phyloP scores from a whole-genome alignment of 1,139 yeast genomes.

The Candida mesenterica region DNA sequence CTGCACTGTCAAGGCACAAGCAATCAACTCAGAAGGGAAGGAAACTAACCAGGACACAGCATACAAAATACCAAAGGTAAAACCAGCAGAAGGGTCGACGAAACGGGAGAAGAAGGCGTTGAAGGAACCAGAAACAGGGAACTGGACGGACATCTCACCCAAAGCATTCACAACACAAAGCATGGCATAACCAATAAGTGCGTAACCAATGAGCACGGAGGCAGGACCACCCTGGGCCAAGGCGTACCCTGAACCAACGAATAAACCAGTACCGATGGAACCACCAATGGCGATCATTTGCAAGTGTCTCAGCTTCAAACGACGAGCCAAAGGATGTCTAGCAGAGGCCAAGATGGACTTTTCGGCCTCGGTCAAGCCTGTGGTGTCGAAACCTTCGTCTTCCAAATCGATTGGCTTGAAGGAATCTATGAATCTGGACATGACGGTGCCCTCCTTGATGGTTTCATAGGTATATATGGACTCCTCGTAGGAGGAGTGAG shows the following conservation, averaged over 20 bases:
- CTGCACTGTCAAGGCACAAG: slow-evolving; percentile 29
- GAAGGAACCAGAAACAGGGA: slow-evolving; percentile 31
- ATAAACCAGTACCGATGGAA: slow-evolving; percentile 42
- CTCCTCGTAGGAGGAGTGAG: slow-evolving; percentile 8
- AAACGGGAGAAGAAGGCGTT: slow-evolving; percentile 30
- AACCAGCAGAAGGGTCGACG: slow-evolving; percentile 32
- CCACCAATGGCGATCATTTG: slow-evolving; percentile 32
- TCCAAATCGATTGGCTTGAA: slow-evolving; percentile 43
- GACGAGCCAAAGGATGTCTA: slow-evolving; percentile 24
- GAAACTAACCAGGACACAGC: slow-evolving; percentile 33
- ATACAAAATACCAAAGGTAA: slow-evolving; percentile 34
- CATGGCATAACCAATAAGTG: slow-evolving; percentile 25
- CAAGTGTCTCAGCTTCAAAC: slow-evolving; percentile 28
- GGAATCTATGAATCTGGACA: slow-evolving; percentile 30
- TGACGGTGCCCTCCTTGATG: slow-evolving; percentile 15
- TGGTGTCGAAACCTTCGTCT: slow-evolving; percentile 37
- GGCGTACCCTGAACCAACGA: slow-evolving; percentile 71
- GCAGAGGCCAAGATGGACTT: slow-evolving; percentile 33
- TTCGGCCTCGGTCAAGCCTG: slow-evolving; percentile 29
- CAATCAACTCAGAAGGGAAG: slow-evolving; percentile 33
- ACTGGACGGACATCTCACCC: slow-evolving; percentile 30
- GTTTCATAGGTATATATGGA: slow-evolving; percentile 16
- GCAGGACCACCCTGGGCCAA: slow-evolving; percentile 70
- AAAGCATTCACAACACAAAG: slow-evolving; percentile 27
- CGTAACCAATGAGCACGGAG: slow-evolving; percentile 22